Conservation (phyloP, 169 alveolate species). For the Plasmodium gonderi region DNA sequence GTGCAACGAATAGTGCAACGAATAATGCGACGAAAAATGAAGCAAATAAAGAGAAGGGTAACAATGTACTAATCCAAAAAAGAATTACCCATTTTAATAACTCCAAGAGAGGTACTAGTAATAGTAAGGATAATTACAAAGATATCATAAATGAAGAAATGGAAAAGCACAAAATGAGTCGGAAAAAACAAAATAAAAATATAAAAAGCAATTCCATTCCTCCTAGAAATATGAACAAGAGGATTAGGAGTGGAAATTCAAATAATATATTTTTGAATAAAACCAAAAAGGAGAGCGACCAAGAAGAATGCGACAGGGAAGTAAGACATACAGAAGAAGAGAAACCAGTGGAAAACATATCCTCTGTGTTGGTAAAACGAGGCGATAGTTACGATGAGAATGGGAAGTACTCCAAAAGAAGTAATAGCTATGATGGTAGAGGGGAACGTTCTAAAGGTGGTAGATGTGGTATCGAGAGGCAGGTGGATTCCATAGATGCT, state of each 20-base stretch:
- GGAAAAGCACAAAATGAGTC: conserved; percentile 30
- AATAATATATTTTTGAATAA: background rate
- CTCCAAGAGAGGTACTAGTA: background rate
- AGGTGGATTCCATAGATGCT: too few relatives aligned
- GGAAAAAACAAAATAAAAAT: conserved; percentile 20
- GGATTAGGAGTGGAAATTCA: background rate
- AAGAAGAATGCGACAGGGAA: background rate
- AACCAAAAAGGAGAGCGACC: too few relatives aligned
- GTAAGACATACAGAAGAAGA: background rate
- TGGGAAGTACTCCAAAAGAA: background rate
- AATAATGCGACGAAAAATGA: too few relatives aligned
- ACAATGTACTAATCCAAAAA: background rate
- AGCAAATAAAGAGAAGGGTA: background rate
- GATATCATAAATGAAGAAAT: conserved; percentile 59
- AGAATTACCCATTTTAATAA: background rate
- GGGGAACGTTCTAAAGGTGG: background rate
- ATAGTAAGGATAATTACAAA: background rate
- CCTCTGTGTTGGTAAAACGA: background rate
- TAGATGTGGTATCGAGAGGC: too few relatives aligned
- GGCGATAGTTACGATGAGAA: conserved; percentile 18
- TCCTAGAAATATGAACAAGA: conserved; percentile 9
- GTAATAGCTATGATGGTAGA: background rate
- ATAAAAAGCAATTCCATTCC: conserved; percentile 68
- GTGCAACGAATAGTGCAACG: too few relatives aligned
- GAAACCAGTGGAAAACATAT: background rate